Percentiles rank a stretch among this genome's conserved stretches.
Conservation (phyloP, 441 rosid species). For the Biscutella laevigata region DNA sequence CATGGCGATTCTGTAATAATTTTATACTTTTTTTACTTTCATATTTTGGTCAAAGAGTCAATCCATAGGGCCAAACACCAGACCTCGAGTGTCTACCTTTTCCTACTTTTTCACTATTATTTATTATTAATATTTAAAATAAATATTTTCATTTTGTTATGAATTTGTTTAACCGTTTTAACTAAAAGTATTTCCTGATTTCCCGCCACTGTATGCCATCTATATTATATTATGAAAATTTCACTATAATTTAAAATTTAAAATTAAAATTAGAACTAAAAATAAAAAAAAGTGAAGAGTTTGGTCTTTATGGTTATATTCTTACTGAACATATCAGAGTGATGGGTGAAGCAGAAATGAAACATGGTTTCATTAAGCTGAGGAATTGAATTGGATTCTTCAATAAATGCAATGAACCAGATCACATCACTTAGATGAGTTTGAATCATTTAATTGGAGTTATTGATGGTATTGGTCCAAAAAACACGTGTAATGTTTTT, state of each 20-base stretch:
- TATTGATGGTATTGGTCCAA: constrained; percentile 14
- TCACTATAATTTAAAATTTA: too few relatives aligned
- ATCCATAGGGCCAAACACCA: constrained; percentile 15
- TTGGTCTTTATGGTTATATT: constrained; percentile 3
- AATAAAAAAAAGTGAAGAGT: background rate
- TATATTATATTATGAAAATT: too few relatives aligned
- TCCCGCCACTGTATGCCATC: background rate
- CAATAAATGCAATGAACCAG: constrained; percentile 17
- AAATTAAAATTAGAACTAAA: background rate
- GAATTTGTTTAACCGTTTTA: constrained; percentile 16
- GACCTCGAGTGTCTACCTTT: constrained; percentile 14
- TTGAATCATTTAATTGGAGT: too few relatives aligned
- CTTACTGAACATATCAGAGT: constrained; percentile 17
- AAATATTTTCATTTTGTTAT: background rate
- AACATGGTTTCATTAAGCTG: constrained; percentile 19
- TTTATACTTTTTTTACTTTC: constrained; percentile 11
- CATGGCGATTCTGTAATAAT: constrained; percentile 21
- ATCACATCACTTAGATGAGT: background rate
- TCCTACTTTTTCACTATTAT: background rate
- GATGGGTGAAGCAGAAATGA: constrained; percentile 11
- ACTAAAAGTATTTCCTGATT: constrained; percentile 4
- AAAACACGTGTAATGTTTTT: constrained; percentile 25
- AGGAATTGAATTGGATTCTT: constrained; percentile 17
- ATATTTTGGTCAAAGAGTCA: constrained; percentile 23
- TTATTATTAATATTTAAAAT: background rate